A percentile compares a stretch with the other conserved stretches of the same genome.
phyloP scores from a whole-genome alignment of 192 early-diverging fungal species.

The Podila epigama region DNA sequence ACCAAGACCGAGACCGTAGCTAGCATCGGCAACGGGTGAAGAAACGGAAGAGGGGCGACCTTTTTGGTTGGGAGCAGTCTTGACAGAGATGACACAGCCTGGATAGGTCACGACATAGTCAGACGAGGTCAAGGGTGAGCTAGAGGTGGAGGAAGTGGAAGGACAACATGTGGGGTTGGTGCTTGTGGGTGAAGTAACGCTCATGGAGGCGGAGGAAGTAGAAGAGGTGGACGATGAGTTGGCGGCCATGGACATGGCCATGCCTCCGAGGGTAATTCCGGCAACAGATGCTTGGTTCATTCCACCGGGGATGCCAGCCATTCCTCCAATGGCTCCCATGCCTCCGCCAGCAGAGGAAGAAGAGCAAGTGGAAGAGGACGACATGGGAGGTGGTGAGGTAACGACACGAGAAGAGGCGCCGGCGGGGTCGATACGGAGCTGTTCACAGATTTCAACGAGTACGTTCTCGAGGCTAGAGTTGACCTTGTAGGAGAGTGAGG shows the following conservation, averaged over 20 bases:
- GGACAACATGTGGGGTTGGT: conserved; percentile 18
- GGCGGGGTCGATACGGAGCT: conserved; percentile 40
- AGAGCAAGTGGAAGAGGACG: too few relatives aligned
- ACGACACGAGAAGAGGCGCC: conserved; percentile 25
- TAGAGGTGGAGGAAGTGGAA: conserved; percentile 10
- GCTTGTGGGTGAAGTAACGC: conserved; percentile 34
- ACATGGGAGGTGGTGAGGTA: conserved; percentile 35
- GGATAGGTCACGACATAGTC: conserved; percentile 46
- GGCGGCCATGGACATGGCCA: too few relatives aligned
- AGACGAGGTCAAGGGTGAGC: conserved; percentile 18
- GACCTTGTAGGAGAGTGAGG: conserved; percentile 30
- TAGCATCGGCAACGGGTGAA: conserved; percentile 23
- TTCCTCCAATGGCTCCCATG: not conserved
- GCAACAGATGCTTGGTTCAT: too few relatives aligned
- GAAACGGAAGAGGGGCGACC: conserved; percentile 36
- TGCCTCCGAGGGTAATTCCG: too few relatives aligned
- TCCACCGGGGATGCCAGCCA: not conserved
- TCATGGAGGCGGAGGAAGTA: conserved; percentile 6
- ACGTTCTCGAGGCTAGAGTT: conserved; percentile 33
- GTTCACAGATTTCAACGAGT: conserved; percentile 37
- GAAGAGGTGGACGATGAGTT: too few relatives aligned
- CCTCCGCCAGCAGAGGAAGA: conserved; percentile 50
- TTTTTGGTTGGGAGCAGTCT: conserved; percentile 47
- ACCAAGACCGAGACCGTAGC: conserved; percentile 37
- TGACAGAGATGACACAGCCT: conserved; percentile 47